Base-by-base conservation (phyloP, 305 asterid genomes). In the Striga hermonthica region DNA sequence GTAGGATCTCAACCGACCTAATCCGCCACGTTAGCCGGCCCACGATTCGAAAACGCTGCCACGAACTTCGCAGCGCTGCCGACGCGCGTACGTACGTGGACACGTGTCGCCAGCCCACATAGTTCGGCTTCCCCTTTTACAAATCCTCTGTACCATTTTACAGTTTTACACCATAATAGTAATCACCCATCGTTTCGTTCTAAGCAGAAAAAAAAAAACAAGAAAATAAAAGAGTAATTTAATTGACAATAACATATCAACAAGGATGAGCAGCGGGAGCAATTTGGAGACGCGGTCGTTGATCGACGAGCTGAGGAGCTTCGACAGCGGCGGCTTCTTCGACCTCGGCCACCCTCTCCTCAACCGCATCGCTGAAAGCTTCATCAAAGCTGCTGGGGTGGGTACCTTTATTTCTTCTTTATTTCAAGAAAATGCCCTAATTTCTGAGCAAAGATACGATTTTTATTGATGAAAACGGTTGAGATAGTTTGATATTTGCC, bases 381-480 rank as follows among this genome's bases (percentile, higher is more conserved):
- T 91, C 72, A 74, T 85, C 69, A 91, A 83, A 76, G 96, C 98
- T 37, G 95, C 96, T 28, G 96, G 98, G 90, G 95, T 84, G 98
- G 90, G 95, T 84, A 64, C 2, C 6, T 7, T 1, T 44, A 13
- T 53, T 53, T 14, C 22, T 39, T 48, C 57, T 71, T 57, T 14
- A 6, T 52, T 14, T 37, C 10, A 1, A 5, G 10, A 9, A n/a
- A n/a, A 31, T 35, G 16, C 43, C 16, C 16, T 34, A 31, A 31
- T 34, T 35, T 22, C 31, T 22, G 31, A 22, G 31, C 31, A 22
- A 22, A 22, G 31, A 1, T 22, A 22, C 31, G 31, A 22, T 22
- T 22, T 22, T 22, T 22, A 22, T 22, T 22, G 1, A 0, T 22
- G 31, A 22, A 22, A 22, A 22, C 31, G 31, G 31, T 22, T 22